Percentiles rank a stretch among this genome's conserved stretches.
phyloP scores from a whole-genome alignment of 2,329 filamentous ascomycete genomes.

The Clathrospora elynae region DNA sequence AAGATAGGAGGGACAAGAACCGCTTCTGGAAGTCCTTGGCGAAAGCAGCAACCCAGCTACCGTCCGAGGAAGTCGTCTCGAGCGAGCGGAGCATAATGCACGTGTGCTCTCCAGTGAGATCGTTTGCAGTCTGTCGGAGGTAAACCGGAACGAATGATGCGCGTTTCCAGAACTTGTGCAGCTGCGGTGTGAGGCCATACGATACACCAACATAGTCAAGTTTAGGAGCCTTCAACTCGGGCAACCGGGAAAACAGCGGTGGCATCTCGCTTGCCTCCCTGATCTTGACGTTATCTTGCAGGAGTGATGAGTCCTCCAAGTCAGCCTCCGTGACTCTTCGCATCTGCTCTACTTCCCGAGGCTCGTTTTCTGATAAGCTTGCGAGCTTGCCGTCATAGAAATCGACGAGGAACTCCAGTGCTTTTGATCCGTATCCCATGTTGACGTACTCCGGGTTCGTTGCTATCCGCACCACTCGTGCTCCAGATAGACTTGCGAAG shows the following conservation, averaged over 20 bases:
- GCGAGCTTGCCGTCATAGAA: constrained; percentile 96
- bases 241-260: constrained; percentile 85
- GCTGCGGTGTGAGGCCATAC: constrained; percentile 82
- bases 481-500: constrained; percentile 90
- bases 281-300: constrained; percentile 87
- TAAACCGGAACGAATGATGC: constrained; percentile 87
- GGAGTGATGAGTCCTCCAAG: constrained; percentile 73
- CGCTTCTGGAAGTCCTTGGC: constrained; percentile 90
- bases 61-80: constrained; percentile 57
- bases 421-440: constrained; percentile 93
- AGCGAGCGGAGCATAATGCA: constrained; percentile 95
- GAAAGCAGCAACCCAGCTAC: constrained; percentile 90
- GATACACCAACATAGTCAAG: constrained; percentile 96
- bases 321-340: constrained; percentile 82
- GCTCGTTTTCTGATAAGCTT: constrained; percentile 74
- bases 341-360: constrained; percentile 63
- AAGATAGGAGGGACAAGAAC: constrained; percentile 88
- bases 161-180: constrained; percentile 98
- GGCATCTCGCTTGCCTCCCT: constrained; percentile 91
- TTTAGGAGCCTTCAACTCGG: constrained; percentile 76
- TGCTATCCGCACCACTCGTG: constrained; percentile 89
- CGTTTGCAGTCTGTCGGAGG: constrained; percentile 91
- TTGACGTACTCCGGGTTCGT: constrained; percentile 91
- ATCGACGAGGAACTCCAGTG: constrained; percentile 82
- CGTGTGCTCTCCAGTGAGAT: constrained; percentile 95